Base-by-base conservation (phyloP, 2,329 filamentous ascomycete genomes). In the Nothophaeocryptopus gaeumannii region DNA sequence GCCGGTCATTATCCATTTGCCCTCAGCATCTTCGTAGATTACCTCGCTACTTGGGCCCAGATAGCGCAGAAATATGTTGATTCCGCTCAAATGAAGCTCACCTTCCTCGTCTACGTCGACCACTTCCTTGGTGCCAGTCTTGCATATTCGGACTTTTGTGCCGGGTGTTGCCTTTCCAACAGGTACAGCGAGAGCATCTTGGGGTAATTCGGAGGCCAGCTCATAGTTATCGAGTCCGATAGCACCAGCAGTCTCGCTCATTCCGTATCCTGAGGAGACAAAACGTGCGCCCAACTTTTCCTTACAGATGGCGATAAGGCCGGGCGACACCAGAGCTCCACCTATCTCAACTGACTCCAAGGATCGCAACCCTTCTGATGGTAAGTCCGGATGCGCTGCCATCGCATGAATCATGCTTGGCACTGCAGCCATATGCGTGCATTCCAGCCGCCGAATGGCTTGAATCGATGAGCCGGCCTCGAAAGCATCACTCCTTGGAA, bases 1-100 rank as follows among this genome's bases (percentile, higher is more conserved):
- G 13, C 84, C 84, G 0, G 84, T 87, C 55, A 81, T 78, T 53
- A 80, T 70, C 84, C 85, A 88, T 51, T 82, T 60, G 32, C 54
- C 58, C 20, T 56, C 42, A 12, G 57, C 56, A 36, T 62, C 58
- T 10, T 52, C 40, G 47, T 61, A 61, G 45, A 60, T 61, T 16
- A 5, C 14, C 58, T 58, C 44, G 53, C 50, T 16, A 11, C 14
- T 39, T 5, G n/a, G n/a, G 5, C 14, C 36, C 4, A 39, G 36
- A 50, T 62, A 63, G 26, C 50, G 51, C 15, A 42, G 36, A 15
- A 62, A 53, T 15, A 62, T 50, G 34, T 54, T 49, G 4, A 45
- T 42, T 14, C 61, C 61, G 32, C 57, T 54, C 15, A 55, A 53
- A 49, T 61, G 58, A 8, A 63, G 48, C 45, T 63, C 61, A 26